Base-by-base conservation (phyloP, 208 protist species). In the Acanthamoeba divionensis region DNA sequence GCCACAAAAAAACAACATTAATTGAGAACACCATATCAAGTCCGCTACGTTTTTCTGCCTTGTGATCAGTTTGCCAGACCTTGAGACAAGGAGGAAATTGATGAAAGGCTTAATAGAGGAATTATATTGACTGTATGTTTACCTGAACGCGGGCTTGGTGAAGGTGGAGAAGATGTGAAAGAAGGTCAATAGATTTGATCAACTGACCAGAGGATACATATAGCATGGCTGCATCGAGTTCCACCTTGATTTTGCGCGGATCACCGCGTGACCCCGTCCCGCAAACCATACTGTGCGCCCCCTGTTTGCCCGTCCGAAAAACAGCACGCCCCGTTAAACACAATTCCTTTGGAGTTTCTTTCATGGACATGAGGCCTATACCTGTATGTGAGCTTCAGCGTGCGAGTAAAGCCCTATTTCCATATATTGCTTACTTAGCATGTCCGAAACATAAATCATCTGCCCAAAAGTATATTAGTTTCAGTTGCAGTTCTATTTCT, bases 341-440 rank as follows among this genome's bases (percentile, higher is more conserved):
- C 52, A 57, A 57, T n/a, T 57, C 18, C n/a, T n/a, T n/a, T n/a
- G n/a, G n/a, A n/a, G n/a, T n/a, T n/a, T n/a, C n/a, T 18, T 1
- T 18, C 24, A n/a, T 1, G 52, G 62, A 13, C 29, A 12, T 69
- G 62, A 24, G 13, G 29, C 29, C 12, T 31, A 31, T 73, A 73
- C 65, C 65, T 73, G 65, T n/a, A 73, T 73, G 65, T 73, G 65
- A 9, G 65, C 71, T 26, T 82, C 71, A 15, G 71, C 71, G 29
- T 50, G 71, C 26, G 48, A 18, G 45, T 60, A 82, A 15, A 60
- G 71, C 9, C 71, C 71, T 18, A 82, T 60, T 29, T 82, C 71
- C 1, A 50, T 36, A 33, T 82, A 82, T 31, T 82, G 71, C 48
- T 82, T 82, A 50, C 71, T 82, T 26, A 82, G 48, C 71, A 82